Evolutionary conservation across 768 basidiomycete genomes (phyloP), one percentile per base, ranked within the genome.

Genomic region (Leccinum fibrillosum): DNA sequence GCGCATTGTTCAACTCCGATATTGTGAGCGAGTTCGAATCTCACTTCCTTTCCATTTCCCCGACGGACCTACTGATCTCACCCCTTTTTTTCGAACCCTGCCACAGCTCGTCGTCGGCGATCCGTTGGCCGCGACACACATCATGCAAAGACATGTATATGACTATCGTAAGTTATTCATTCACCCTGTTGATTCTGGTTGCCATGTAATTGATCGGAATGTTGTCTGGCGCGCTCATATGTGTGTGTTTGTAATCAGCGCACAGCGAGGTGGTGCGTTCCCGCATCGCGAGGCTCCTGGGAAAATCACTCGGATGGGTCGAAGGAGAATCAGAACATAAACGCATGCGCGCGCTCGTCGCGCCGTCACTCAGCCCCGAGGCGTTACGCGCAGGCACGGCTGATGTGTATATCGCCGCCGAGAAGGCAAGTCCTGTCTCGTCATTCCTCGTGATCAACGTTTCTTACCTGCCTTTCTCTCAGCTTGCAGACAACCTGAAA

Each of bases 61-160:
- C 8, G 28, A 54, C 5, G 23, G 23, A 44, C 47, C 21, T 23
- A 55, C 30, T 11, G 19, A 8, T 9, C 6, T 44, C 17, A 5
- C 19, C 42, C n/a, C 39, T 6, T 42, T 42, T 39, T 10, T 26
- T 48, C 30, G 23, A 7, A 48, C 47, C 3, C 15, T 19, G 19
- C n/a, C 10, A 35, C 28, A 58, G 53, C 53, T 59, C 2, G 7
- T 56, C 32, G 54, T 56, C 23, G 39, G 58, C 17, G 58, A 59
- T 44, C 49, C 58, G 49, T 28, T 56, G 25, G 54, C 54, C 6
- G 49, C 49, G 30, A 58, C 58, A 0, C 37, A 59, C 54, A 45
- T 56, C 19, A 55, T 58, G 57, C 57, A 58, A 23, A 59, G 50
- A 19, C 58, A 49, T 21, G 54, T 59, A 49, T 59, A 34, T 30